Evolutionary conservation across 768 basidiomycete species (phyloP), one percentile per base, ranked within the genome.

Genomic region (Cubamyces sp.): DNA sequence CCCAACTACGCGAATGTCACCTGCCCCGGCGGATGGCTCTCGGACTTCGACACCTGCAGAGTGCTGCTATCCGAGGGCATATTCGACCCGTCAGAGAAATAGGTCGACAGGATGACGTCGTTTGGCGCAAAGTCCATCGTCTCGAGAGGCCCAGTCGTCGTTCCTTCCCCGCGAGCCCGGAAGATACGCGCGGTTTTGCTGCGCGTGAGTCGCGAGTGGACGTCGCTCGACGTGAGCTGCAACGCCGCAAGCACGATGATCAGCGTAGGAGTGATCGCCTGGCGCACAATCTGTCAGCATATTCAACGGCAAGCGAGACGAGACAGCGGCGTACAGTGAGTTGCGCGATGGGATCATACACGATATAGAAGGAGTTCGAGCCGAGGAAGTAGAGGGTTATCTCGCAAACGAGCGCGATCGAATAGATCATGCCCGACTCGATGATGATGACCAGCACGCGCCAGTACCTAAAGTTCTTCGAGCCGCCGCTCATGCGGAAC

Each of bases 271-370:
- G 68, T 67, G 48, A 74, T 74, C 16, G 70, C 70, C 73, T 74
- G 50, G 15, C 18, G 40, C 23, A 14, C 5, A 47, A 25, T 6
- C 2, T 34, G 12, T 30, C 12, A 39, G 46, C 46, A 47, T 26
- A 5, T 4, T 3, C 5, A 3, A 51, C 3, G 6, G 14, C 3
- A n/a, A 15, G 26, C 18, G 11, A 45, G 26, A 50, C 9, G 40
- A 3, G 12, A 19, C 5, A 3, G 34, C 5, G 30, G 50, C 34
- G 30, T 51, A 34, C 73, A 19, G 73, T 74, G 26, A 74, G 69
- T 65, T 76, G 74, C 26, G 73, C 74, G 65, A 74, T 73, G n/a
- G 75, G 72, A 60, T 77, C 76, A 47, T 74, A 74, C n/a, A 76
- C 64, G 54, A 76, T 76, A 67, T 76, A 76, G 65, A 77, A 74